Evolutionary conservation across 1,284 basidiomycete genomes (phyloP), one percentile per base, ranked within the genome.

Genomic region (Ceratobasidium sp.): DNA sequence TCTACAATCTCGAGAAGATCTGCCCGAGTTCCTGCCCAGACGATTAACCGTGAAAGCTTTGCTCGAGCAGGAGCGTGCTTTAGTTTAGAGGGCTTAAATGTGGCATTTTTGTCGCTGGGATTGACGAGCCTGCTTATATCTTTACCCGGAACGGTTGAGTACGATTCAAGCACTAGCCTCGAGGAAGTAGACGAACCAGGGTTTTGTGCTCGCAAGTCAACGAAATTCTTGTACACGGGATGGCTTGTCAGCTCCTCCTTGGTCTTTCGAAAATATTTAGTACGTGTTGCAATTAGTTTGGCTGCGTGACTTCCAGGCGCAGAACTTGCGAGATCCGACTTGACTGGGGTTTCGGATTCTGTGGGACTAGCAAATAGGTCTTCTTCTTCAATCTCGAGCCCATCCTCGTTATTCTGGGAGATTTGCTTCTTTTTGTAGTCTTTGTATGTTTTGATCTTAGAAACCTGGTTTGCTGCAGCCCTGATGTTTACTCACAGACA

Each of bases 1-100:
- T 67, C 40, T 13, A 55, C 42, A 17, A 67, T 43, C 17, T 67
- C 64, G 12, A 67, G 64, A 31, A 67, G 52, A 17, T 67, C 64
- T 27, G 50, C 52, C 17, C 64, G 64, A 31, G 35, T 67, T 8
- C 38, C 42, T 32, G 64, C 50, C 5, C 29, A 17, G 3, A 2
- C n/a, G 15, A 54, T 54, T 52, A 67, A 42, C 27, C 5, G 31
- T 13, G 52, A 17, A 27, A 67, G 25, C 8, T 42, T 31, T 27
- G 38, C 64, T 20, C 64, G 22, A 13, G 40, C 35, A 35, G 64
- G 64, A 7, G 40, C 27, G 20, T 67, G 29, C 20, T 15, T 55
- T 15, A 31, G 38, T 22, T 50, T 62, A 31, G 29, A 35, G 25
- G 54, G 64, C 12, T 34, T 31, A n/a, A 45, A 6, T 13, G 6